Evolutionary conservation across 2,329 filamentous ascomycete genomes (phyloP).

Genomic region (Botrytis fabae): DNA sequence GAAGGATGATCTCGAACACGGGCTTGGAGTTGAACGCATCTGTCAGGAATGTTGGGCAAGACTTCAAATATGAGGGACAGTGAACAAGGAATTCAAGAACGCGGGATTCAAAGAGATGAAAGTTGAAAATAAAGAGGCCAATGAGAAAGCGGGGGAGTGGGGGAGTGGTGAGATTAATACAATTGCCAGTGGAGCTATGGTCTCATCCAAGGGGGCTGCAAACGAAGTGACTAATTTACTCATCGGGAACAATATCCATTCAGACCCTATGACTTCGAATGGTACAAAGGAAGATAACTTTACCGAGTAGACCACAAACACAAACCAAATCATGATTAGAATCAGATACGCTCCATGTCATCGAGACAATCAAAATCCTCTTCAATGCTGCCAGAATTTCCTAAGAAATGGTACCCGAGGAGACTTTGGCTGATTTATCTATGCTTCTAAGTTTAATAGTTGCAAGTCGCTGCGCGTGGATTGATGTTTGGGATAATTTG

Average conservation of each 20-base stretch:
- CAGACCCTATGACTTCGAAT: background rate
- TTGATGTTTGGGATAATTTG: background rate
- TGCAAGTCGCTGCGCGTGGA: background rate
- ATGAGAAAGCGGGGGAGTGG: background rate
- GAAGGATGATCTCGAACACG: background rate
- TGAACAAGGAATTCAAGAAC: background rate
- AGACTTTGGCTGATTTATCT: background rate
- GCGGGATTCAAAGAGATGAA: background rate
- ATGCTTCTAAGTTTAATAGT: background rate
- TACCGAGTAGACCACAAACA: background rate
- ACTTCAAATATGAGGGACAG: background rate
- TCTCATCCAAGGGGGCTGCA: accelerated
- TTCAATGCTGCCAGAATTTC: background rate
- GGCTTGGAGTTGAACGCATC: background rate
- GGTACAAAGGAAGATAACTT: background rate
- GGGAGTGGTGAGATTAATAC: background rate
- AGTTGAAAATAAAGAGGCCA: background rate
- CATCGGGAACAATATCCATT: background rate
- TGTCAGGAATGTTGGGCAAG: background rate
- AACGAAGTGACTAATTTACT: background rate
- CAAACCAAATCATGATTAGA: background rate
- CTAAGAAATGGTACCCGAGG: background rate
- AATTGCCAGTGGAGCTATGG: background rate
- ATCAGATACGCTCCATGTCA: background rate
- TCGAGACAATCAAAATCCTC: background rate